Base-by-base conservation (phyloP, 2,329 filamentous ascomycete genomes). In the Ascosphaera aggregata region DNA sequence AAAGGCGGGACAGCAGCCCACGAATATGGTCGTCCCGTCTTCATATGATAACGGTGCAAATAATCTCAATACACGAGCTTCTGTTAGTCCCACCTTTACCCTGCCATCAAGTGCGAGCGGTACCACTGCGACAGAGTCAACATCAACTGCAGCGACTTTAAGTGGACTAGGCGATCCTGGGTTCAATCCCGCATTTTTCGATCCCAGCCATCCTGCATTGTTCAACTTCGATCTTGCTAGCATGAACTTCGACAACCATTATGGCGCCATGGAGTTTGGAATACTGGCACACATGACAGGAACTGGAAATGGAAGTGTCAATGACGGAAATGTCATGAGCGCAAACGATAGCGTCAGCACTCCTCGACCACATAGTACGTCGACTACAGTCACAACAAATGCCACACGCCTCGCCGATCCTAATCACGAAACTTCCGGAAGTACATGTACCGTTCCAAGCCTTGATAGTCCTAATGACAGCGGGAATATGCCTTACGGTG, bases 221-320 rank as follows among this genome's bases (percentile, higher is more conserved):
- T 94, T 91, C 67, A 94, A 94, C 54, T 93, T 95, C 55, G 85
- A 95, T 54, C 71, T 94, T 9, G 84, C 91, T 40, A 84, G 82
- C 42, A 69, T 94, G 54, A 89, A 89, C 54, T 98, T 95, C 55
- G 85, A 84, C 41, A 95, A 89, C 53, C 82, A 92, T 46, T 98
- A 95, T 52, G 86, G 85, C 43, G 86, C 85, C 15, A 67, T 93
- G 55, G 89, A 95, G 56, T 94, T 95, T 54, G 80, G 84, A 40
- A 94, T 95, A 71, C 70, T 98, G 0, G 84, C 82, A 19, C 86
- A 95, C 54, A 92, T 98, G 80, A 82, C 80, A n/a, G 80, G 80
- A 11, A 78, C 80, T 11, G 78, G 74, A n/a, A 80, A 89, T 48
- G 30, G 15, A 13, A n/a, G 30, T n/a, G 5, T 32, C 11, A n/a